Percentiles rank a stretch among this genome's conserved stretches.
Conservation (phyloP, 192 early-diverging fungal genomes). For the Ramicandelaber brevisporus region DNA sequence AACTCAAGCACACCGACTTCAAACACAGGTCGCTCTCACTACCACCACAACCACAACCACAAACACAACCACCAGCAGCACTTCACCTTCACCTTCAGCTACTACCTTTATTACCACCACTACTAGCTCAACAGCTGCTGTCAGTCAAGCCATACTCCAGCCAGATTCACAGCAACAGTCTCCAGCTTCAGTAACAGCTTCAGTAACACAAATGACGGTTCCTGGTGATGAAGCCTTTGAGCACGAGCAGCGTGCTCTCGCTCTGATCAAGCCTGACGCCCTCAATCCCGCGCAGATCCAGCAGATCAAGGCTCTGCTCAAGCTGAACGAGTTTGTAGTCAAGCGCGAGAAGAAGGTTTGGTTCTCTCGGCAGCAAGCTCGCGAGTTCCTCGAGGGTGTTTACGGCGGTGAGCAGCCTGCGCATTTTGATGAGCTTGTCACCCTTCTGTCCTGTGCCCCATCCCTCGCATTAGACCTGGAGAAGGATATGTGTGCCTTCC, state of each 20-base stretch:
- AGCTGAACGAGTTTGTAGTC: slow-evolving; percentile 22
- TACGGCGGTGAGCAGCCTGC: slow-evolving; percentile 4
- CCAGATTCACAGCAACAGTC: too few relatives aligned
- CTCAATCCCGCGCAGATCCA: slow-evolving; percentile 19
- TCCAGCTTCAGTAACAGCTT: too few relatives aligned
- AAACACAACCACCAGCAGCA: too few relatives aligned
- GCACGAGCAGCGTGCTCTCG: slow-evolving; percentile 16
- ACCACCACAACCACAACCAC: too few relatives aligned
- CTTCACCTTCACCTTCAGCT: too few relatives aligned
- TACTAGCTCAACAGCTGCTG: too few relatives aligned
- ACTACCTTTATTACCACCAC: too few relatives aligned
- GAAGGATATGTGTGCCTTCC: slow-evolving; percentile 18
- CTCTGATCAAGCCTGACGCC: slow-evolving; percentile 30
- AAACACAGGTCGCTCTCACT: too few relatives aligned
- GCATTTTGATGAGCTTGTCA: slow-evolving; percentile 17
- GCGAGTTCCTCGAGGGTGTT: slow-evolving; percentile 15
- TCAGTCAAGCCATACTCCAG: too few relatives aligned
- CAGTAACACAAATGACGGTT: too few relatives aligned
- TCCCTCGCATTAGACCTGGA: slow-evolving; percentile 23
- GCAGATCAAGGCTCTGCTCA: slow-evolving; percentile 20
- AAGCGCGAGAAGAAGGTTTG: slow-evolving; percentile 20
- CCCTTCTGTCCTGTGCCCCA: slow-evolving; percentile 22
- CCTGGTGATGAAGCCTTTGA: slow-evolving; percentile 9
- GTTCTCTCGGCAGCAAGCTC: slow-evolving; percentile 13
- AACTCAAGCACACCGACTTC: too few relatives aligned